Conservation (phyloP, 805 yeast species). For the Teunomyces lycoperdinae region DNA sequence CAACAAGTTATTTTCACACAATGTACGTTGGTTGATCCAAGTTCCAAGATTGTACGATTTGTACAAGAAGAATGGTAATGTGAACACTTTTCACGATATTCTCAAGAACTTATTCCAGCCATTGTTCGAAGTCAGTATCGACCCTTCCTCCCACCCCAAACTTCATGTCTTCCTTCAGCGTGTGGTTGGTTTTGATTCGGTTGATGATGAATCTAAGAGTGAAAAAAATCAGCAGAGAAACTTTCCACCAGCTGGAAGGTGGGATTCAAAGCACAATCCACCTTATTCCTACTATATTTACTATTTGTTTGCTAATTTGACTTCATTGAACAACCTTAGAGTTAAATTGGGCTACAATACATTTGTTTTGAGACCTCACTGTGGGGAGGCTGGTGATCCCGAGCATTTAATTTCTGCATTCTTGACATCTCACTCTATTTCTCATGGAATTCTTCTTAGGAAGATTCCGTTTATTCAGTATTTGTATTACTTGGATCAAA, state of each 20-base stretch:
- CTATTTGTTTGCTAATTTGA: conserved; percentile 81
- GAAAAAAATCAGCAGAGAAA: conserved; percentile 76
- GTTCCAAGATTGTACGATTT: conserved; percentile 91
- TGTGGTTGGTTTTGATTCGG: conserved; percentile 97
- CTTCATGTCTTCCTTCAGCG: conserved; percentile 83
- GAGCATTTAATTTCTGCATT: conserved; percentile 92
- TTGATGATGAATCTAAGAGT: conserved; percentile 93
- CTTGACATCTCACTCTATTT: conserved; percentile 84
- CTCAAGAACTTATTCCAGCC: conserved; percentile 81
- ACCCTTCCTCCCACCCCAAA: conserved; percentile 89
- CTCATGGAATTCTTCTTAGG: conserved; percentile 91
- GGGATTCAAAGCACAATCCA: conserved; percentile 81
- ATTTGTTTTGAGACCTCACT: conserved; percentile 93
- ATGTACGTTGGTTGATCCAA: conserved; percentile 96
- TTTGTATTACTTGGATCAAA: conserved; percentile 87
- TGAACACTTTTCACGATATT: conserved; percentile 70
- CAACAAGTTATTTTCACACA: conserved; percentile 84
- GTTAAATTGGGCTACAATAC: conserved; percentile 74
- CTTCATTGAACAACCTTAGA: conserved; percentile 85
- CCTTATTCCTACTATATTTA: conserved; percentile 97
- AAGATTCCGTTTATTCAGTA: conserved; percentile 95
- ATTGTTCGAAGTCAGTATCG: conserved; percentile 80
- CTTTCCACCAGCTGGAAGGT: conserved; percentile 79
- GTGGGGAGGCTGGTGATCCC: conserved; percentile 99
- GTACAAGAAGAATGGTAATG: conserved; percentile 73